These are phyloP conservation scores for Thraustochytrium sp. DNA, from an alignment of 352 stramenopile species.

Conservation along the genomic window DNA sequence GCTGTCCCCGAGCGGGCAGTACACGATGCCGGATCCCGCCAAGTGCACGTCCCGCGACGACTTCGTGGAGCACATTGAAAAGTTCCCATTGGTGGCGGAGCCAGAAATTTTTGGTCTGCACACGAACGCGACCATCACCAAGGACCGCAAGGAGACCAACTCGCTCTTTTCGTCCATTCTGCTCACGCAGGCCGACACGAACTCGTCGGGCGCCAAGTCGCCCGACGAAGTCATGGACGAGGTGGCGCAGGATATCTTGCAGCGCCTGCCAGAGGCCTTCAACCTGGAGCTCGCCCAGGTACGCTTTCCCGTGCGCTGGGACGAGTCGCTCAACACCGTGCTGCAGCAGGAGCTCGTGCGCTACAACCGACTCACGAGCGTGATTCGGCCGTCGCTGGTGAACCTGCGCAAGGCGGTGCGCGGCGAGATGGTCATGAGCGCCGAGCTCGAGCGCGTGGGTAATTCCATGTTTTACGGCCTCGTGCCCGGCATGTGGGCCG, in stretches of 20 bases:
- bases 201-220: conserved; percentile 39
- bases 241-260: conserved; percentile 76
- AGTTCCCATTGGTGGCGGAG: conserved; percentile 72
- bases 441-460: conserved; percentile 81
- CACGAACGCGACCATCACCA: conserved; percentile 88
- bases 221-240: conserved; percentile 69
- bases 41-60: neutral
- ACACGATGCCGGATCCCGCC: conserved; percentile 2
- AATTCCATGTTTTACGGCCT: conserved; percentile 83
- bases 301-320: conserved; percentile 81
- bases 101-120: conserved; percentile 87
- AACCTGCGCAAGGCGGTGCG: conserved; percentile 81
- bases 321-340: conserved; percentile 91
- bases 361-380: conserved; percentile 85
- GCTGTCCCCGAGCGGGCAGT: conserved; percentile 18
- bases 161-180: conserved; percentile 79
- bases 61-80: conserved; percentile 57
- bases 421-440: conserved; percentile 86
- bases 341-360: conserved; percentile 86
- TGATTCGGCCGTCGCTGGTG: conserved; percentile 71
- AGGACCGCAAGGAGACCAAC: conserved; percentile 85
- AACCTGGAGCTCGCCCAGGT: conserved; percentile 81
- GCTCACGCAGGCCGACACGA: conserved; percentile 73
- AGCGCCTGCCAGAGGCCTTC: conserved; percentile 65
- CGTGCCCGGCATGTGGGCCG: conserved; percentile 75